phyloP scores from a whole-genome alignment of 805 yeast genomes.

The Teunomyces kruisii region DNA sequence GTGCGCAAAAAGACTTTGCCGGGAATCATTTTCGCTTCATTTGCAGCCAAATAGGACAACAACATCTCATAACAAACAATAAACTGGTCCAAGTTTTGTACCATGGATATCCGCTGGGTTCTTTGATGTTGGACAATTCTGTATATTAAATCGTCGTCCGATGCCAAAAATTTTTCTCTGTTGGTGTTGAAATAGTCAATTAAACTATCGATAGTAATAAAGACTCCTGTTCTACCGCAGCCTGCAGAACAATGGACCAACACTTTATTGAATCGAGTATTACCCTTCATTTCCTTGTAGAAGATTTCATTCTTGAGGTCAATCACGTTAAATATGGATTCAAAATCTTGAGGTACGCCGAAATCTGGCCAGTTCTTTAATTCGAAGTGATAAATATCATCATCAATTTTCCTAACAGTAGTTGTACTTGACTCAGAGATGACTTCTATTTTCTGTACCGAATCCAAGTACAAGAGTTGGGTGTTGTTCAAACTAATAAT shows the following conservation, averaged over 20 bases:
- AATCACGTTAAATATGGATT: conserved; percentile 32
- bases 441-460: conserved; percentile 5
- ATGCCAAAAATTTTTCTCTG: conserved; percentile 7
- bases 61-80: conserved; percentile 69
- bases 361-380: conserved; percentile 49
- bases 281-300: conserved; percentile 4
- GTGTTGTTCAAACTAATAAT: conserved; percentile 38
- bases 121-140: conserved; percentile 66
- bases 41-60: conserved; percentile 18
- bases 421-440: conserved; percentile 5
- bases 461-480: conserved; percentile 17
- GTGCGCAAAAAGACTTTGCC: not conserved
- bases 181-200: conserved; percentile 13
- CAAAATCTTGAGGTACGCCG: conserved; percentile 38
- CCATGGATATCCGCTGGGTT: conserved; percentile 79
- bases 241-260: conserved; percentile 32
- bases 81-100: conserved; percentile 75
- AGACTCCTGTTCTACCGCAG: conserved; percentile 31
- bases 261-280: conserved; percentile 9
- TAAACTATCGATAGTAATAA: conserved; percentile 26
- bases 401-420: conserved; percentile 10
- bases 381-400: conserved; percentile 37
- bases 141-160: conserved; percentile 53
- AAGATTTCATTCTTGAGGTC: conserved; percentile 30
- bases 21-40: conserved; percentile 1